Percentiles rank a stretch among this genome's conserved stretches.
Conservation (phyloP, 2,329 filamentous ascomycete species). For the Scedosporium minutisporum region DNA sequence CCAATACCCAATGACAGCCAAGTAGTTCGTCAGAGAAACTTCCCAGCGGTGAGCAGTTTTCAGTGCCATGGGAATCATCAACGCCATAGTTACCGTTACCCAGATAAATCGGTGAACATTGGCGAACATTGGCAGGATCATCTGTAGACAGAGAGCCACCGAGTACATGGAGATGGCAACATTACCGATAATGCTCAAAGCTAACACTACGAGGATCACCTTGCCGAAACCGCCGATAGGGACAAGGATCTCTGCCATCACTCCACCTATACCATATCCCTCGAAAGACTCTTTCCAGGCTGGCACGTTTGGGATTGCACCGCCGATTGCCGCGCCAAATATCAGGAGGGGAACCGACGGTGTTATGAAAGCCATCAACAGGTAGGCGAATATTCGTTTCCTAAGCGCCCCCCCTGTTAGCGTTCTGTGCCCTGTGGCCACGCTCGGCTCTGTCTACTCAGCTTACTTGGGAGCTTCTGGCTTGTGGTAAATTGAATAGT, state of each 20-base stretch:
- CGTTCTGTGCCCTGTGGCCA: background rate
- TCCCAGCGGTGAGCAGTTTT: slow-evolving; percentile 28
- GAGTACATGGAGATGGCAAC: slow-evolving; percentile 29
- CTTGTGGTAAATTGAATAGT: slow-evolving; percentile 48
- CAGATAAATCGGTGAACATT: slow-evolving; percentile 33
- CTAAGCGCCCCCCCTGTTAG: background rate
- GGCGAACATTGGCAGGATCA: slow-evolving; percentile 28
- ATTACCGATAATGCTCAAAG: slow-evolving; percentile 27
- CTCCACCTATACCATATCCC: slow-evolving; percentile 19
- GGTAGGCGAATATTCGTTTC: slow-evolving; percentile 35
- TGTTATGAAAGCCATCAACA: slow-evolving; percentile 26
- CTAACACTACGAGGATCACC: slow-evolving; percentile 24
- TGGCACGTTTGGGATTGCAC: slow-evolving; percentile 20
- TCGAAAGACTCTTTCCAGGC: slow-evolving; percentile 20
- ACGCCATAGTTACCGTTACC: slow-evolving; percentile 26
- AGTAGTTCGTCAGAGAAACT: slow-evolving; percentile 31
- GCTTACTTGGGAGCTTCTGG: slow-evolving; percentile 30
- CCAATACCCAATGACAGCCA: slow-evolving; percentile 37
- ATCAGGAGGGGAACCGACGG: slow-evolving; percentile 23
- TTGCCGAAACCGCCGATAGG: slow-evolving; percentile 23
- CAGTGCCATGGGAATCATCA: slow-evolving; percentile 30
- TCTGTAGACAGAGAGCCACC: slow-evolving; percentile 29
- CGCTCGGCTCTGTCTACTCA: background rate
- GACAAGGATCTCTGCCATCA: slow-evolving; percentile 21
- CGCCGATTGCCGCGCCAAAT: slow-evolving; percentile 30